These are phyloP conservation scores for Talaromyces trachyspermus DNA, from an alignment of 495 filamentous ascomycete genomes.

Conservation along the genomic window DNA sequence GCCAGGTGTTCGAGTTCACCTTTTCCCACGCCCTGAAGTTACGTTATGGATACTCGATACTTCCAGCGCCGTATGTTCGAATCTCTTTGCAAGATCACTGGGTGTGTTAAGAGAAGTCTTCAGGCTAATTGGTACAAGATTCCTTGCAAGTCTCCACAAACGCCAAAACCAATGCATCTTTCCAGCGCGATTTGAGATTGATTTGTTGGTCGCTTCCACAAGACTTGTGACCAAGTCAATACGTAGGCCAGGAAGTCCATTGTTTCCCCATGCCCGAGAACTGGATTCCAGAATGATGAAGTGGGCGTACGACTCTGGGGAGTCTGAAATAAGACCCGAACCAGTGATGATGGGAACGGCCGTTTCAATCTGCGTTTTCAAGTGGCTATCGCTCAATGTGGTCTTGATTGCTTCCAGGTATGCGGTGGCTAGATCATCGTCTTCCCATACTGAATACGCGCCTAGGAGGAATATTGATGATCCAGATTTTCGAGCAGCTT, in stretches of 20 bases:
- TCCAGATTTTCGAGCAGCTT: constrained; percentile 24
- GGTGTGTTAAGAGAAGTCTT: neutral
- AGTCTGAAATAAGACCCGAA: constrained; percentile 23
- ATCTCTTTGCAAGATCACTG: constrained; percentile 2
- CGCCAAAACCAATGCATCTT: constrained; percentile 40
- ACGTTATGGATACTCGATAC: constrained; percentile 10
- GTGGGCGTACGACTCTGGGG: constrained; percentile 28
- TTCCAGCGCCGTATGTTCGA: neutral
- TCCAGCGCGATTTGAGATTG: constrained; percentile 29
- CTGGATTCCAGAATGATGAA: constrained; percentile 33
- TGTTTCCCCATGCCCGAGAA: constrained; percentile 16
- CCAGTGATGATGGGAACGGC: constrained; percentile 20
- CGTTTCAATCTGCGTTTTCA: constrained; percentile 27
- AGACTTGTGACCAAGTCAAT: constrained; percentile 6
- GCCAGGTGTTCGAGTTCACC: constrained; percentile 12
- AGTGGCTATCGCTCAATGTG: constrained; percentile 23
- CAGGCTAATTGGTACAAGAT: constrained; percentile 25
- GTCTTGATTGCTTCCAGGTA: constrained; percentile 32
- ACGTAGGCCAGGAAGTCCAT: constrained; percentile 4
- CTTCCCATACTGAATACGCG: constrained; percentile 50
- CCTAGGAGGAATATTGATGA: neutral
- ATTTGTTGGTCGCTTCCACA: constrained; percentile 21
- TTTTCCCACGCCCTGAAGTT: constrained; percentile 14
- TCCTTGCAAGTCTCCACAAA: constrained; percentile 35
- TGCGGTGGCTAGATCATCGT: constrained; percentile 45